Base-by-base conservation (phyloP, 2,329 filamentous ascomycete species). In the Cladosporium oxysporum region DNA sequence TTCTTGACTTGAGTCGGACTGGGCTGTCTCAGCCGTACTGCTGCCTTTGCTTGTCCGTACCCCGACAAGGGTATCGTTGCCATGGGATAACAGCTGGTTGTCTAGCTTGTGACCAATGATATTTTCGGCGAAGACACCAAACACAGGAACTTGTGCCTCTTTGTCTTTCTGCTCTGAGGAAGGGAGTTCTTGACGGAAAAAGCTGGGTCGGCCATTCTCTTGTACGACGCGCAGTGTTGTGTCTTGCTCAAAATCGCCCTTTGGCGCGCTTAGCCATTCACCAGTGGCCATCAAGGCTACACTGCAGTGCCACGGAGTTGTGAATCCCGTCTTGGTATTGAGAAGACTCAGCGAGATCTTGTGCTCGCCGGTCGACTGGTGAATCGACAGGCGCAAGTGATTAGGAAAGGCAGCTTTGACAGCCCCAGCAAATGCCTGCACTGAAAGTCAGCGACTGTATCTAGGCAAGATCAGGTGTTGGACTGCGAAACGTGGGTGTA, bases 361-460 rank as follows among this genome's bases (percentile, higher is more conserved):
- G 35, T 58, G 29, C 55, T 41, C 31, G 26, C 55, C 55, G 14
- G 55, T 58, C 5, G 55, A 58, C n/a, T 58, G 59, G n/a, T 49
- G 59, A n/a, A 62, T 62, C 16, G 35, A 50, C 7, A 62, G 59
- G 26, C 59, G 44, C 28, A 50, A 14, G 31, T 62, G 59, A 21
- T 63, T 53, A 14, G 50, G 61, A 28, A 28, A 63, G 2, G 61
- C 26, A 29, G 49, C 12, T 29, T 53, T 53, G 49, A 26, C 23
- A n/a, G 49, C 49, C 29, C 23, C 49, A 12, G 49, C 23, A 29
- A 47, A 47, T 47, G 41, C 41, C 41, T 47, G 8, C 41, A 5
- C 5, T 12, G 8, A 5, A 12, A 10, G 41, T 47, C 10, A 47
- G 41, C 41, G 5, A 7, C 2, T 21, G n/a, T 10, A 47, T 3